Conservation (phyloP, 495 filamentous ascomycete genomes). For the Penicillium parvum region DNA sequence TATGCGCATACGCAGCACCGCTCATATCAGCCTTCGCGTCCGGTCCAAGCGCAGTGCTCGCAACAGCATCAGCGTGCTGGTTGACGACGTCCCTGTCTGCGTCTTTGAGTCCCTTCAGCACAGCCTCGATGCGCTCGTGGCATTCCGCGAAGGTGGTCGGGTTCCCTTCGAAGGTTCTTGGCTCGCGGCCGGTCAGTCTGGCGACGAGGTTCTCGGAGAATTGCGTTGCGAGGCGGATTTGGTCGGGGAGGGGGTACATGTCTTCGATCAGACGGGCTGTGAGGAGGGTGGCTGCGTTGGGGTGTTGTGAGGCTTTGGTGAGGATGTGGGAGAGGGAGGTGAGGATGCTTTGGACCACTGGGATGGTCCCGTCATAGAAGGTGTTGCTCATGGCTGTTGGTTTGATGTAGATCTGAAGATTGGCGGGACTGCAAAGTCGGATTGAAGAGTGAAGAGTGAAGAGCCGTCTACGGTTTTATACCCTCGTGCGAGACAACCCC, state of each 20-base stretch:
- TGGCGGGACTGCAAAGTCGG: not conserved
- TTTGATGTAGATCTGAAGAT: not conserved
- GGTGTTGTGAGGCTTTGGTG: conserved; percentile 17
- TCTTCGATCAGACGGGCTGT: conserved; percentile 32
- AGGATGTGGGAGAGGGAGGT: conserved; percentile 29
- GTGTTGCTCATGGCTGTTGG: conserved; percentile 20
- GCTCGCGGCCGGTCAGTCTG: conserved; percentile 29
- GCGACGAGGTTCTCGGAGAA: conserved; percentile 28
- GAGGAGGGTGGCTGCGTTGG: conserved; percentile 20
- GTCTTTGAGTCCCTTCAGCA: conserved; percentile 31
- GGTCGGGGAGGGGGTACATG: conserved; percentile 46
- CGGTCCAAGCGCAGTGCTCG: conserved; percentile 14
- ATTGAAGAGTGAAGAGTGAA: not conserved
- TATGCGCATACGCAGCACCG: conserved; percentile 31
- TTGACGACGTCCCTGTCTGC: conserved; percentile 39
- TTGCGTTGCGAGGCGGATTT: conserved; percentile 40
- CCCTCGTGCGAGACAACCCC: too few species aligned
- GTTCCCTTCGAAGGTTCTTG: conserved; percentile 28
- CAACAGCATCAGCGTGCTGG: conserved; percentile 8
- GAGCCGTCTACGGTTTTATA: too few species aligned
- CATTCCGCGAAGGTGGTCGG: conserved; percentile 36
- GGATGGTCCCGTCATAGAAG: conserved; percentile 32
- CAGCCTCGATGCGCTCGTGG: conserved; percentile 38
- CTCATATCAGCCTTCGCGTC: conserved; percentile 5
- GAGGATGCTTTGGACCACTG: conserved; percentile 23